Percentiles rank a stretch among this genome's conserved stretches.
Evolutionary conservation across 1,139 yeast species (phyloP).

Genomic region (Saccharomyces pastorianus): DNA sequence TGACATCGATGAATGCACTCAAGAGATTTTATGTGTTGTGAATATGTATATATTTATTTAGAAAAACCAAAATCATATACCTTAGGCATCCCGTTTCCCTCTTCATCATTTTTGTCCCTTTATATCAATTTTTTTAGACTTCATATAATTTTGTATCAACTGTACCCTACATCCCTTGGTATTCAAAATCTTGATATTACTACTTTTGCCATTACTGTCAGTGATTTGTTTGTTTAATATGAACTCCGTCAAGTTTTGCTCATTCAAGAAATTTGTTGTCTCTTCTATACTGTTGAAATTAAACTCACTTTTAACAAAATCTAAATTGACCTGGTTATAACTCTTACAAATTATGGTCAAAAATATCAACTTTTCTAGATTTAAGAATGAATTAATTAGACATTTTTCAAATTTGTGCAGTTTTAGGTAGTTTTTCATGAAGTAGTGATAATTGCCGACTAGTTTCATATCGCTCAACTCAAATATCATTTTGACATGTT

Average conservation of each 20-base stretch:
- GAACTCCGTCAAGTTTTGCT: constrained; percentile 36
- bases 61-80: not conserved
- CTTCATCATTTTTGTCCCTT: constrained; percentile 71
- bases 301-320: constrained; percentile 42
- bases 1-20: not conserved
- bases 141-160: constrained; percentile 39
- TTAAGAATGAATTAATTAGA: constrained; percentile 41
- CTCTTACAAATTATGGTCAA: constrained; percentile 51
- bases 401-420: constrained; percentile 32
- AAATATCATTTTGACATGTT: constrained; percentile 38
- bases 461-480: constrained; percentile 38
- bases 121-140: constrained; percentile 67
- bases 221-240: constrained; percentile 29
- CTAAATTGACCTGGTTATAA: constrained; percentile 47
- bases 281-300: constrained; percentile 36
- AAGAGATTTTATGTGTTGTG: not conserved
- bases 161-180: constrained; percentile 37
- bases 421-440: constrained; percentile 40
- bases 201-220: constrained; percentile 20
- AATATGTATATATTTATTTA: not conserved
- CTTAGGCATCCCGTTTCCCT: not conserved
- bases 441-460: constrained; percentile 42
- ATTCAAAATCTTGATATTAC: constrained; percentile 32
- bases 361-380: constrained; percentile 54
- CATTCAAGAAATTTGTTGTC: constrained; percentile 37